Evolutionary conservation across 805 yeast species (phyloP), one percentile per base, ranked within the genome.

Genomic region (Saturnispora quitensis): DNA sequence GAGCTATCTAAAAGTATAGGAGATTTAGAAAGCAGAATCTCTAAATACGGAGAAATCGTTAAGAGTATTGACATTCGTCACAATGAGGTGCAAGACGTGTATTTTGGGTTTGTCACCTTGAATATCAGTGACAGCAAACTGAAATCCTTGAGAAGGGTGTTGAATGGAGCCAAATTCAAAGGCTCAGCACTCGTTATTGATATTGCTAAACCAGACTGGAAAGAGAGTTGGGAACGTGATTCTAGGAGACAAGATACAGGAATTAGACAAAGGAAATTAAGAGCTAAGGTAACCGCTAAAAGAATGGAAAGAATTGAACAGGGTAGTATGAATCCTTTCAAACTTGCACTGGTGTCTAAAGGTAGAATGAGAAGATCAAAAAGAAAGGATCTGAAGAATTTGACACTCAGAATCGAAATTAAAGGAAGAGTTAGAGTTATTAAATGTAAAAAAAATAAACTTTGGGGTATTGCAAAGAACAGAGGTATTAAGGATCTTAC

Each of bases 381-480:
- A 2, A 74, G 97, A 53, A 73, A 78, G 25, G 74, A 73, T 53
- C 55, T 75, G 38, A 74, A 75, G 51, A 70, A 74, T 49, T 77
- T 82, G 56, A 82, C 95, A 0, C 72, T 87, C 56, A 74, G 97
- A 58, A 74, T 84, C 3, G 73, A 71, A 54, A 73, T 77, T 53
- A 80, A 76, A 60, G 88, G 83, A 6, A 76, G 68, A 45, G 67
- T 79, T 50, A 81, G 78, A 65, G 71, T 72, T 5, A 67, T 85
- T 52, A 78, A 78, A 58, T 72, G 83, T 57, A 76, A 75, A 59
- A 89, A 89, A 68, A 80, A 83, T 33, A 89, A 89, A 63, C 74
- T 93, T 40, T 91, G 99, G 99, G 98, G 98, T 3, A 75, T 80
- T 55, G 89, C 86, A 57, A 86, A 86, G 68, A 75, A 78, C 56